Base-by-base conservation (phyloP, 768 basidiomycete genomes). In the Candolleomyces eurysporus region DNA sequence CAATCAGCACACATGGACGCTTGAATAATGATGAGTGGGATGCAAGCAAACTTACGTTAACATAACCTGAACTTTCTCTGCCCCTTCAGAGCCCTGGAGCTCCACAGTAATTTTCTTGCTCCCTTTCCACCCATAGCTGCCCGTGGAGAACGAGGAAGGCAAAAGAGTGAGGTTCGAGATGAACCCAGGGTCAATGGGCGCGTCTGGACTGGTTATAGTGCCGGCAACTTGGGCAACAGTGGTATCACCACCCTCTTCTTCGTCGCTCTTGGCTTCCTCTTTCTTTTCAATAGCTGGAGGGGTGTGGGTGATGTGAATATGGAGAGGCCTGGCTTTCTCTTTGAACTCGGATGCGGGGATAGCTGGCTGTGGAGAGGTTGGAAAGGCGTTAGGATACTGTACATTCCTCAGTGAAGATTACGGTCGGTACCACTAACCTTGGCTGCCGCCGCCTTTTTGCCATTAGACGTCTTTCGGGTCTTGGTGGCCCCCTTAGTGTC, bases 41-140 rank as follows among this genome's bases (percentile, higher is more conserved):
- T 26, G 30, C 31, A 57, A 11, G 51, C 46, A 40, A 46, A 82
- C 89, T 66, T 70, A 92, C 88, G 83, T 85, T 61, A 94, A 71
- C 80, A 83, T 85, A 11, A 93, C 88, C 66, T 89, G 83, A 2
- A 93, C 88, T 63, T 83, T 87, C 72, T 85, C 85, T 71, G 81
- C 85, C 57, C 74, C 70, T 16, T 83, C 81, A 0, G 75, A 68
- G 59, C 79, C 78, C 58, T 83, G 77, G 16, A 93, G 70, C 67
- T 91, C 88, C 55, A 94, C 79, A 1, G 78, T 79, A 61, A 92
- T 72, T 26, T 86, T 82, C 71, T 87, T 89, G 71, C 73, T 83
- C 2, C 88, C 91, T 71, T 92, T 93, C 92, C 92, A 94, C 17
- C 92, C 92, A 70, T 89, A 91, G 68, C 89, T 90, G 11, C 91